phyloP scores from a whole-genome alignment of 129 eudicot species.

The Erigeron canadensis region DNA sequence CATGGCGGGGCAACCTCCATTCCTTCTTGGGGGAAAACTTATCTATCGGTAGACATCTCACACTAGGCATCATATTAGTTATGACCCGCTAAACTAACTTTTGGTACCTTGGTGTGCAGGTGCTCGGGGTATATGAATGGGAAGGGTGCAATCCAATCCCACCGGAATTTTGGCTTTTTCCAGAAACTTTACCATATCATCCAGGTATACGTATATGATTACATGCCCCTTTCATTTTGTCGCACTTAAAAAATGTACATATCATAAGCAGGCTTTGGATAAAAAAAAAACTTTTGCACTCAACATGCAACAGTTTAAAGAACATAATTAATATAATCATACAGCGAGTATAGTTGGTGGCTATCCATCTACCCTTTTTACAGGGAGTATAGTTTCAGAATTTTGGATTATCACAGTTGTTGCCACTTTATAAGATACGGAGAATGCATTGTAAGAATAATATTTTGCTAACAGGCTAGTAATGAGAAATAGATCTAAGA shows the following conservation, averaged over 20 bases:
- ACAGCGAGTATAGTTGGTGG: no score
- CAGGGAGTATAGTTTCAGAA: no score
- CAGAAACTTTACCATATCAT: constrained; percentile 66
- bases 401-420: no score
- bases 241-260: not conserved
- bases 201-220: constrained; percentile 51
- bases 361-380: no score
- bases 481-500: no score
- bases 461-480: no score
- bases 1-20: constrained; percentile 75
- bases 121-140: constrained; percentile 82
- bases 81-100: not conserved
- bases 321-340: no score
- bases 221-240: no score
- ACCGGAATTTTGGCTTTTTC: constrained; percentile 87
- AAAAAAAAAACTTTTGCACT: not conserved
- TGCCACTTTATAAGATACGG: no score
- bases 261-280: not conserved
- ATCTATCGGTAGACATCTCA: constrained; percentile 55
- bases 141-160: constrained; percentile 86
- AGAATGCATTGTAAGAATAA: no score
- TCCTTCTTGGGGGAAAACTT: constrained; percentile 84
- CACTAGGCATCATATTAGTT: not conserved
- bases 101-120: constrained; percentile 35
- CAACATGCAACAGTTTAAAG: no score